A percentile compares a stretch with the other conserved stretches of the same genome.
Evolutionary conservation across 768 basidiomycete genomes (phyloP).

Genomic region (Leccinum broughii): DNA sequence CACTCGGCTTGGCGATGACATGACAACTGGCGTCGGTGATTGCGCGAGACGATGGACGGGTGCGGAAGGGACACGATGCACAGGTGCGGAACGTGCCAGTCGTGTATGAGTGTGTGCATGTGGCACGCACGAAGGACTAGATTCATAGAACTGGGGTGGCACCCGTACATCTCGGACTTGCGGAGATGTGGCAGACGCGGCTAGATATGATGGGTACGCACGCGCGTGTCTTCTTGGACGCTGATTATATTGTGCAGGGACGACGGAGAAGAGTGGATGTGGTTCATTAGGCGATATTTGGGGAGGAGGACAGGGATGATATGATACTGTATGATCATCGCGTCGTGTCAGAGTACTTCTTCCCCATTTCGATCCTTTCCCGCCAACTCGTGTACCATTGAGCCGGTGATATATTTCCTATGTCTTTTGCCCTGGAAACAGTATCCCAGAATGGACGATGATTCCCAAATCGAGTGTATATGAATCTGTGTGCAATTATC

Average conservation of each 20-base stretch:
- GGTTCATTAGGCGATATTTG: neutral
- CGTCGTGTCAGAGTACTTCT: neutral
- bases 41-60: neutral
- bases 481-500: neutral
- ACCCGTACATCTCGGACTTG: neutral
- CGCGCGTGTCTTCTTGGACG: neutral
- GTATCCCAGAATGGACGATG: neutral
- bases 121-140: neutral
- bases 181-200: neutral
- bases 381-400: neutral
- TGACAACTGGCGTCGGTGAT: neutral
- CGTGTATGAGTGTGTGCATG: neutral
- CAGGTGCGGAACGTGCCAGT: neutral
- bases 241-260: constrained; percentile 1
- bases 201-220: neutral
- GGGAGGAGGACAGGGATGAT: neutral
- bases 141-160: neutral
- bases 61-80: neutral
- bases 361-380: neutral
- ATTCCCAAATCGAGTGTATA: neutral
- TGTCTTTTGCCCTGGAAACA: neutral
- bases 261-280: neutral
- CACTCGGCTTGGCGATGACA: neutral
- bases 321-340: neutral
- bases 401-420: neutral